Evolutionary conservation across 177 flowering plant genomes (phyloP).

Genomic region (Tripterygium wilfordii): DNA sequence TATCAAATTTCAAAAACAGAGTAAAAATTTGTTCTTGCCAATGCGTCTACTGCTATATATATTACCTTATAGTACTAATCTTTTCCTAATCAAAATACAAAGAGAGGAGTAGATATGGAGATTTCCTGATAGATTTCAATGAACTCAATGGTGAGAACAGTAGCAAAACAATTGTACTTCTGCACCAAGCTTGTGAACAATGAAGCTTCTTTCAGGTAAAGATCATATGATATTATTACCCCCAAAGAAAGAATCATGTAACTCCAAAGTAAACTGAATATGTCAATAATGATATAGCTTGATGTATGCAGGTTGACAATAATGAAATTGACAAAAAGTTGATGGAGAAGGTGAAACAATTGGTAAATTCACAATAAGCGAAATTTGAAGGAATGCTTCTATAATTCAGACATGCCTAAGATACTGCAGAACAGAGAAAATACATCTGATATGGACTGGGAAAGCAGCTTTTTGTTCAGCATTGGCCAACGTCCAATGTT

Average conservation of each 20-base stretch:
- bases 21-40: not conserved
- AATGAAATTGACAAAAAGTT: slow-evolving; percentile 54
- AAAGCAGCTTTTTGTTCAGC: slow-evolving; percentile 62
- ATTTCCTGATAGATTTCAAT: slow-evolving; percentile 48
- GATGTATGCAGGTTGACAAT: slow-evolving; percentile 52
- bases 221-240: not conserved
- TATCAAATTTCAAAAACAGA: too few species aligned
- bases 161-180: slow-evolving; percentile 43
- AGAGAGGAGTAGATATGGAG: slow-evolving; percentile 33
- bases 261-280: too few species aligned
- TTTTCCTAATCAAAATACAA: slow-evolving; percentile 2
- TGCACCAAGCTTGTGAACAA: slow-evolving; percentile 67
- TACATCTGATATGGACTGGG: slow-evolving; percentile 50
- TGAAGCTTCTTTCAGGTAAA: slow-evolving; percentile 72
- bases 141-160: slow-evolving; percentile 46
- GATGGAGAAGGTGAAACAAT: slow-evolving; percentile 58
- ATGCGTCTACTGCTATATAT: slow-evolving; percentile 27
- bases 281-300: not conserved
- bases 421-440: slow-evolving; percentile 13
- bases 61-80: slow-evolving; percentile 5
- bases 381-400: slow-evolving; percentile 42
- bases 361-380: slow-evolving; percentile 55
- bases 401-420: slow-evolving; percentile 39
- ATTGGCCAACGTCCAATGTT: slow-evolving; percentile 55
- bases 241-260: not conserved